Base-by-base conservation (phyloP, 345 rosid species). In the Excoecaria agallocha region DNA sequence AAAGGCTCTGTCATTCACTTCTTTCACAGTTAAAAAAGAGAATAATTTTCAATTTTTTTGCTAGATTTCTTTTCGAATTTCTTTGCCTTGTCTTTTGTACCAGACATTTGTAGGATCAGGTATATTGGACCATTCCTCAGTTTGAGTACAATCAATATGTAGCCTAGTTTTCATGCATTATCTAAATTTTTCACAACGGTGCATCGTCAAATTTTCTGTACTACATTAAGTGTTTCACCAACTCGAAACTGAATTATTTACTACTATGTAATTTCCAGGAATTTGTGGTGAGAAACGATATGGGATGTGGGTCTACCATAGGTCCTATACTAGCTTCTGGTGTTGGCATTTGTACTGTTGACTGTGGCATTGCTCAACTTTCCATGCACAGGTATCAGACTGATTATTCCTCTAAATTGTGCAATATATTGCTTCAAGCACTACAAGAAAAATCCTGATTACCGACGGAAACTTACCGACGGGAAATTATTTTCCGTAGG, bases 241-340 rank as follows among this genome's bases (percentile, higher is more conserved):
- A 39, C 7, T 3, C 58, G 24, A 37, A 37, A 1, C 56, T 50
- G 17, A 50, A 11, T 45, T 48, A 30, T 15, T 11, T 30, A 50
- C 15, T 7, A 30, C 12, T 41, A n/a, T 24, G 71, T 64, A 19
- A 51, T 56, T 78, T 73, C 39, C 64, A 94, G 97, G 97, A 94
- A 68, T 94, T 90, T 84, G 98, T 91, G 67, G 97, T 94, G 76
- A 90, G 98, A 79, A 94, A 94, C 45, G 98, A 94, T 75, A 91
- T 94, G 97, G 98, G 95, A 75, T 94, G 98, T 77, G 98, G 98
- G 49, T 94, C 97, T 61, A 94, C 98, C 72, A 89, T 94, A 63
- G 98, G 98, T 66, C 97, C 98, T 8, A 94, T 92, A 78, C 91
- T 94, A 62, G 97, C 98, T 74, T 92, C 97, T 55, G 97, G 97